Percentiles rank a stretch among this genome's conserved stretches.
Conservation (phyloP, 2,329 filamentous ascomycete species). For the Xenosphaeropsis pyriputrescens region DNA sequence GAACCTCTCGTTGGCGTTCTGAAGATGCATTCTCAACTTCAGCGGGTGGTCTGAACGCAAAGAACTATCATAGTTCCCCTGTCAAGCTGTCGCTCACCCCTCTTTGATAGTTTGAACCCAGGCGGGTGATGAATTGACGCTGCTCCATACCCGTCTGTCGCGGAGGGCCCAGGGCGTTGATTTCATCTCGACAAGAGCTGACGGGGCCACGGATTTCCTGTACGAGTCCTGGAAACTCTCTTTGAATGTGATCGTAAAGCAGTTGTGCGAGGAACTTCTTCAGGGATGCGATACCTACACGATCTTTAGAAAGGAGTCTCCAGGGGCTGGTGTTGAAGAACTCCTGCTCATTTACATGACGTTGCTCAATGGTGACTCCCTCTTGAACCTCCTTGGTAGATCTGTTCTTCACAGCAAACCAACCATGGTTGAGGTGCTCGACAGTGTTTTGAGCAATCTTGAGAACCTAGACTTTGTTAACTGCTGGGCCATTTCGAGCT, state of each 20-base stretch:
- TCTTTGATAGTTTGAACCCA: too few species aligned
- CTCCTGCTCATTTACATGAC: not conserved
- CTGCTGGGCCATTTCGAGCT: not conserved
- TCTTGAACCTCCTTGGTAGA: constrained; percentile 1
- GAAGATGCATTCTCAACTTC: too few species aligned
- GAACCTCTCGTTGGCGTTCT: too few species aligned
- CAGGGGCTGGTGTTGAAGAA: constrained; percentile 1
- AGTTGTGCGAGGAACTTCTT: not conserved
- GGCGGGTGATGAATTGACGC: too few species aligned
- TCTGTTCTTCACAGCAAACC: constrained; percentile 1
- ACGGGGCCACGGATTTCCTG: constrained; percentile 2
- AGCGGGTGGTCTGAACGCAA: too few species aligned
- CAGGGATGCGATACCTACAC: not conserved
- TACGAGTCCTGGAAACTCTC: not conserved
- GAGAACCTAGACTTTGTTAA: constrained; percentile 1
- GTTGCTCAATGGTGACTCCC: constrained; percentile 1
- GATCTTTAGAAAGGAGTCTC: not conserved
- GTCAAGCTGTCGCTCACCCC: too few species aligned
- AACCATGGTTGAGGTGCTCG: constrained; percentile 1
- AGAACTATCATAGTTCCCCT: too few species aligned
- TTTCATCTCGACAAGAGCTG: too few species aligned
- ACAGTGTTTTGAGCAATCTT: constrained; percentile 1
- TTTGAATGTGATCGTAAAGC: not conserved
- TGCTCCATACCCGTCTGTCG: too few species aligned
- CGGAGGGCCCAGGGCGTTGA: too few species aligned